phyloP scores from a whole-genome alignment of 192 early-diverging fungal species.

The Haplosporangium gracile region DNA sequence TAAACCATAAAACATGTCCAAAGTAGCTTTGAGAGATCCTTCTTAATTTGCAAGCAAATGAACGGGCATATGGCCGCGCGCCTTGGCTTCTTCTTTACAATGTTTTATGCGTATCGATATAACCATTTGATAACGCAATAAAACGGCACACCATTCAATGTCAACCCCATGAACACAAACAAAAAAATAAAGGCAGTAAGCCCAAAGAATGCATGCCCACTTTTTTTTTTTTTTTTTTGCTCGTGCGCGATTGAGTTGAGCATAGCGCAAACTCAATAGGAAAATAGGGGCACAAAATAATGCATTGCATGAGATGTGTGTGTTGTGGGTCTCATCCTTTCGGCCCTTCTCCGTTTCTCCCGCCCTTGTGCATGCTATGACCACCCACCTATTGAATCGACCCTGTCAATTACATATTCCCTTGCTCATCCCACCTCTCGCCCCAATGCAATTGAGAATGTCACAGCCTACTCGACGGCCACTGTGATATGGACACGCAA shows the following conservation, averaged over 20 bases:
- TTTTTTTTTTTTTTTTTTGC: neutral
- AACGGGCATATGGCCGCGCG: neutral
- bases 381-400: neutral
- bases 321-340: neutral
- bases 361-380: neutral
- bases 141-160: neutral
- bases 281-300: conserved; percentile 7
- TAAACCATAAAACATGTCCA: neutral
- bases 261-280: conserved; percentile 5
- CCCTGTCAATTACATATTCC: neutral
- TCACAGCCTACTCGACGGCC: neutral
- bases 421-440: neutral
- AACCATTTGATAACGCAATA: neutral
- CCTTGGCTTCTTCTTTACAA: neutral
- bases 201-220: neutral
- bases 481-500: neutral
- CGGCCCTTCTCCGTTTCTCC: neutral
- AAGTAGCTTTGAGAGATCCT: neutral
- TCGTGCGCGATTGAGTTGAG: conserved; percentile 6
- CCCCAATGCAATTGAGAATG: neutral
- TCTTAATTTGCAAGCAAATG: neutral
- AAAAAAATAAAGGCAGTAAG: neutral
- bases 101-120: neutral
- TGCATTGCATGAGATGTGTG: neutral
- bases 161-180: conserved; percentile 2